Evolutionary conservation across 805 yeast species (phyloP), one percentile per base, ranked within the genome.

Genomic region (Ogataea methanolica): DNA sequence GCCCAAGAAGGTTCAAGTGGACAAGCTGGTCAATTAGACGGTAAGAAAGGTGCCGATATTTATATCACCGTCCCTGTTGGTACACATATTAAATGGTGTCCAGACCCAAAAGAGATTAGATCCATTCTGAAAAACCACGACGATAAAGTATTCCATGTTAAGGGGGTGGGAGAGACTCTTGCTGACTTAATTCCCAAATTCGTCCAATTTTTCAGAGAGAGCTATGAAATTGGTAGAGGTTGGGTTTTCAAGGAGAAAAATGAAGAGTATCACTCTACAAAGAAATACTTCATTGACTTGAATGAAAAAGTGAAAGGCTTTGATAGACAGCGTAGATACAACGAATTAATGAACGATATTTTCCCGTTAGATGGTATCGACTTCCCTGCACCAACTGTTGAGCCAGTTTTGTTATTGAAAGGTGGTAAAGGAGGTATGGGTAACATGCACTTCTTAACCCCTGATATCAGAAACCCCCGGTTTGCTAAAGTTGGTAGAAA

Each of bases 341-440:
- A 77, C 35, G 98, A 92, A 62, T 55, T 77, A 12, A 60, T 58
- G 6, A 70, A 67, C 39, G 98, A 92, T 63, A 71, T 76, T 42
- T 83, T 91, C 57, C 98, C 98, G 0, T 49, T 86, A 3, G 71
- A 74, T n/a, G 98, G 98, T 0, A 61, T 88, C 23, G 99, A 94
- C 65, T 68, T 88, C 41, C 67, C 74, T 48, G 65, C 72, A 52
- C 80, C 83, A 16, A 73, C 88, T 0, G 75, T 75, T 2, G 77
- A 75, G 40, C 97, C 98, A 1, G 64, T 84, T 4, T 68, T 87
- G 44, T 57, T 94, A 17, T 59, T 91, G 41, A 78, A 76, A 56
- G 99, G 99, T 39, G 99, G 99, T 9, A 73, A 75, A 52, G 98
- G 98, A 19, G 99, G 99, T 0, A 74, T 92, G 71, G 99, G 99